phyloP scores from a whole-genome alignment of 768 basidiomycete genomes.

The Podaxis rugospora region DNA sequence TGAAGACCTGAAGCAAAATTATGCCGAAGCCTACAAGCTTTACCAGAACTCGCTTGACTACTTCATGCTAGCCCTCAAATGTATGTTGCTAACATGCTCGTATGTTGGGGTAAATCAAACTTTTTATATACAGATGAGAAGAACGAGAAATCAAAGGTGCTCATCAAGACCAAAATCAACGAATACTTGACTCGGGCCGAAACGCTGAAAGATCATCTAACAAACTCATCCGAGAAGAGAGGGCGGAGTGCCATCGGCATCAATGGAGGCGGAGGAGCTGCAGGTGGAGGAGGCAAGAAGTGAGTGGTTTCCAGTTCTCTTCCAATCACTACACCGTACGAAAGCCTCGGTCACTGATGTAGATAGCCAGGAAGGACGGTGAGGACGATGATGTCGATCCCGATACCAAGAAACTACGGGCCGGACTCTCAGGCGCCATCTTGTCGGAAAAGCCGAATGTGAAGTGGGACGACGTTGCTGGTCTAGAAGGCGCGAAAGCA shows the following conservation, averaged over 20 bases:
- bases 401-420: constrained; percentile 95
- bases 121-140: constrained; percentile 39
- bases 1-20: constrained; percentile 89
- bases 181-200: constrained; percentile 94
- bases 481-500: constrained; percentile 92
- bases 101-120: not conserved
- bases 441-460: constrained; percentile 92
- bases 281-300: constrained; percentile 42
- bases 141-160: constrained; percentile 85
- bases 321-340: not conserved
- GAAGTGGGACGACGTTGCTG: constrained; percentile 98
- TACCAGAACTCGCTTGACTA: constrained; percentile 97
- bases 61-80: constrained; percentile 96
- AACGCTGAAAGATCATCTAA: constrained; percentile 81
- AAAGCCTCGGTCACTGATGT: constrained; percentile 1
- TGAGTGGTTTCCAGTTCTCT: constrained; percentile 20
- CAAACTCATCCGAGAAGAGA: constrained; percentile 57
- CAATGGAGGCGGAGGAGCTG: constrained; percentile 38
- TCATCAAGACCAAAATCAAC: constrained; percentile 84
- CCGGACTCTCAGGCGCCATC: constrained; percentile 84
- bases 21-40: constrained; percentile 89
- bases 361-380: constrained; percentile 31
- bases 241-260: constrained; percentile 45
- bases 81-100: constrained; percentile 35
- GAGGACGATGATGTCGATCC: constrained; percentile 80